Percentiles rank a stretch among this genome's conserved stretches.
Conservation (phyloP, 306 rosid species). For the Lathyrus tuberosus region DNA sequence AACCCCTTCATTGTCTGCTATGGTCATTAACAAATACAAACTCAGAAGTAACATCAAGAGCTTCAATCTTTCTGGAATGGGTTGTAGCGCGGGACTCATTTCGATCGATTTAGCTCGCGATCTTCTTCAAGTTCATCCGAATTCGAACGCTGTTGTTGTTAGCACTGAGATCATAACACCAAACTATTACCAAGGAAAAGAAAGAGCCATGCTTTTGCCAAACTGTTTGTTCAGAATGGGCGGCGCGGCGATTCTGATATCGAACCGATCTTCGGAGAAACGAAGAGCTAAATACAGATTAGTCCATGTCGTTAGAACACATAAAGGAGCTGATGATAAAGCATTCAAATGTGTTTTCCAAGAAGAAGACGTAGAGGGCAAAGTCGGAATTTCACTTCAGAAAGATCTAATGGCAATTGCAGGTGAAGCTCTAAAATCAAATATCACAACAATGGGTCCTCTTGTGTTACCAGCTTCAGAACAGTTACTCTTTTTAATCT, state of each 20-base stretch:
- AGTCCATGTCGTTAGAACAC: constrained; percentile 81
- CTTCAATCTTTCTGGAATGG: constrained; percentile 95
- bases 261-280: constrained; percentile 61
- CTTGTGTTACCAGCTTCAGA: constrained; percentile 94
- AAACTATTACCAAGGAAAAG: constrained; percentile 86
- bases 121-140: constrained; percentile 89
- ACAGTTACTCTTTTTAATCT: constrained; percentile 73
- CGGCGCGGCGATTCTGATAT: constrained; percentile 80
- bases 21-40: constrained; percentile 89
- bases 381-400: constrained; percentile 74
- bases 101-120: constrained; percentile 90
- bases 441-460: constrained; percentile 93
- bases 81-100: constrained; percentile 88
- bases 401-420: constrained; percentile 99
- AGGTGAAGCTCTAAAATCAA: constrained; percentile 90
- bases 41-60: constrained; percentile 79
- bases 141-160: constrained; percentile 77
- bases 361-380: constrained; percentile 82
- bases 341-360: constrained; percentile 81
- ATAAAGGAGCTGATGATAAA: constrained; percentile 85
- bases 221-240: constrained; percentile 97
- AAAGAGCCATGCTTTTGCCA: constrained; percentile 93
- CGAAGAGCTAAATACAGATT: constrained; percentile 71
- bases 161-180: constrained; percentile 96
- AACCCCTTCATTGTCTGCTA: constrained; percentile 85